Base-by-base conservation (phyloP, 306 rosid species). In the Crotalaria pallida region DNA sequence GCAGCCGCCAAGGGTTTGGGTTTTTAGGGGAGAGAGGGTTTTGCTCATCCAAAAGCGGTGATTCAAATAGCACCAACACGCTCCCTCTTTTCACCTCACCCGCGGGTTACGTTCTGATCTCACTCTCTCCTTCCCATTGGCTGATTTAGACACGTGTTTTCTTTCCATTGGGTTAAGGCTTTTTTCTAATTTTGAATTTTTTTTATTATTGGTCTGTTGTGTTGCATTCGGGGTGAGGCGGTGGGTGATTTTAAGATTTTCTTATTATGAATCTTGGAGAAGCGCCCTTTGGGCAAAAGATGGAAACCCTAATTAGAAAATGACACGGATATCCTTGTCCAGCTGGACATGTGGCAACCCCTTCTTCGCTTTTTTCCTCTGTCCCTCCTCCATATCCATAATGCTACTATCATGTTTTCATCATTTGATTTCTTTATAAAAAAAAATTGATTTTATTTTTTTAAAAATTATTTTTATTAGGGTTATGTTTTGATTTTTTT, bases 1-100 rank as follows among this genome's bases (percentile, higher is more conserved):
- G 80, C 95, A 90, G 96, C 98, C 98, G 98, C 98, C 96, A 93
- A 86, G 92, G 96, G 96, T 90, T 90, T 87, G 96, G 90, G 97
- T 84, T 91, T 77, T 89, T 79, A 76, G 80, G 80, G 58, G 71
- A 87, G 61, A 91, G 87, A 90, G 98, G 96, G 96, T 81, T 92
- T 92, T 84, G 86, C 52, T 75, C 83, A 67, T 73, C 81, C 86
- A 51, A 85, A 91, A 88, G 90, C 85, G 87, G 91, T 85, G 98
- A 93, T 93, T 93, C 98, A 93, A 93, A 93, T 93, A 92, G 96
- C 92, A 79, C 90, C 84, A 83, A 58, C 83, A 85, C 87, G 83
- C 82, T 86, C 86, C 72, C 76, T 74, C 29, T 55, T 29, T 0
- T 27, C 15, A 0, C 0, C 13, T 79, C 72, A 90, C 98, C 88